phyloP scores from a whole-genome alignment of 805 yeast species.

The Myxozyma geophila region DNA sequence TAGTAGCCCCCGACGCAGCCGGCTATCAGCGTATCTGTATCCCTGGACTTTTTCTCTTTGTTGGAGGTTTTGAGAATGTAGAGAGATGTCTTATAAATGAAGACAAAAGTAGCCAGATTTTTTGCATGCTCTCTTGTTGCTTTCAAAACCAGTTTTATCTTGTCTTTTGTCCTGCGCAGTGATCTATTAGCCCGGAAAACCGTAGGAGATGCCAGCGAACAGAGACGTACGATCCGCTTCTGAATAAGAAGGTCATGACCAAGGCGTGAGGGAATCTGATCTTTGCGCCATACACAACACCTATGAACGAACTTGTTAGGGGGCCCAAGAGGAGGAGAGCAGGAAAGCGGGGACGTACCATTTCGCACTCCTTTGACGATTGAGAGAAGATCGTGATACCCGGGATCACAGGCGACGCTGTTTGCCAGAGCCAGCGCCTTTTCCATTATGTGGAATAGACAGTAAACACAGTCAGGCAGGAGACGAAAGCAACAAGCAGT shows the following conservation, averaged over 20 bases:
- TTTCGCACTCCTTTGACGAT: conserved; percentile 51
- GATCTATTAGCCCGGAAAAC: not conserved
- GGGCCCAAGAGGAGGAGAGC: not conserved
- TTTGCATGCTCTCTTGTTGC: conserved; percentile 62
- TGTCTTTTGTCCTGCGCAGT: conserved; percentile 45
- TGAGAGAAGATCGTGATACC: conserved; percentile 46
- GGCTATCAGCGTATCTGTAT: conserved; percentile 43
- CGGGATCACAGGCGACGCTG: conserved; percentile 41
- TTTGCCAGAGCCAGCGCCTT: not conserved
- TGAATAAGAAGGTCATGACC: conserved; percentile 62
- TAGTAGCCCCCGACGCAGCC: conserved; percentile 50
- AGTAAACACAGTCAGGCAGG: not conserved
- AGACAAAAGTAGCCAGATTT: conserved; percentile 61
- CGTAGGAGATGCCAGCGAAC: not conserved
- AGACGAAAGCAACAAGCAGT: not conserved
- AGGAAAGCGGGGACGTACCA: conserved; percentile 38
- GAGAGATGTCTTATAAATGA: conserved; percentile 53
- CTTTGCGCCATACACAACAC: conserved; percentile 65
- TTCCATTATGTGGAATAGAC: conserved; percentile 1
- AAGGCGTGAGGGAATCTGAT: conserved; percentile 66
- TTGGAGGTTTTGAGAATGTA: conserved; percentile 37
- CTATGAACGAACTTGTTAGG: conserved; percentile 38
- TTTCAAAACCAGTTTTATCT: conserved; percentile 53
- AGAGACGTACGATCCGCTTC: conserved; percentile 52
- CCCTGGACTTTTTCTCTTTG: conserved; percentile 32